Percentiles rank a stretch among this genome's conserved stretches.
Evolutionary conservation across 2,329 filamentous ascomycete species (phyloP).

Genomic region (Botrytis fabae): DNA sequence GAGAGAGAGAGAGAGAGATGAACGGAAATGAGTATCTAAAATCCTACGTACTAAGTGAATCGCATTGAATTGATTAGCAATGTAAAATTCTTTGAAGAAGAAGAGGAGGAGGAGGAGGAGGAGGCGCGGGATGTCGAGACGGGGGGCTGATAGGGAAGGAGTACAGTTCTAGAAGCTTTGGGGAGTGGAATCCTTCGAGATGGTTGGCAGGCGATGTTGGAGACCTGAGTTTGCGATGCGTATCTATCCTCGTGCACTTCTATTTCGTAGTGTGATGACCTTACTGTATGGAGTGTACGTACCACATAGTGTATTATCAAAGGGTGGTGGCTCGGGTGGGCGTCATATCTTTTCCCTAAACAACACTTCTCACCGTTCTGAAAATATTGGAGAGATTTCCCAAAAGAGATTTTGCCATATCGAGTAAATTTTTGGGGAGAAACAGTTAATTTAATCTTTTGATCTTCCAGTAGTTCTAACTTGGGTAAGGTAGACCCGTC

Average conservation of each 20-base stretch:
- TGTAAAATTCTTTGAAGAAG: background rate
- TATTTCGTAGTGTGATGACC: background rate
- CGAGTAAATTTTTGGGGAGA: background rate
- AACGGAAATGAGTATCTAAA: background rate
- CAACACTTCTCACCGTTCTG: background rate
- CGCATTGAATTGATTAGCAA: background rate
- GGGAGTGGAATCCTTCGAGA: background rate
- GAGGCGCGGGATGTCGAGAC: background rate
- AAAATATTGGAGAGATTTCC: background rate
- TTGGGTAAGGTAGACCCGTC: background rate
- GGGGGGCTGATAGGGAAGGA: background rate
- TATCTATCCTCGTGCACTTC: background rate
- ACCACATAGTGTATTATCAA: background rate
- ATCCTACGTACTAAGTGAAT: background rate
- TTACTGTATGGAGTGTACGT: too few relatives aligned
- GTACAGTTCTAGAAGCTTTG: background rate
- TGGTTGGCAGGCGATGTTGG: background rate
- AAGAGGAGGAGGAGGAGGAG: background rate
- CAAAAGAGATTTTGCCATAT: background rate
- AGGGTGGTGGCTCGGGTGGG: background rate
- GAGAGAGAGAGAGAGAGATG: background rate
- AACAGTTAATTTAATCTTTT: background rate
- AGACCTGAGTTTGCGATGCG: background rate
- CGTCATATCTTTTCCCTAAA: background rate
- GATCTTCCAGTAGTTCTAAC: background rate